These are phyloP conservation scores for Taphrina communis DNA, from an alignment of 1,139 yeast genomes.

Conservation along the genomic window DNA sequence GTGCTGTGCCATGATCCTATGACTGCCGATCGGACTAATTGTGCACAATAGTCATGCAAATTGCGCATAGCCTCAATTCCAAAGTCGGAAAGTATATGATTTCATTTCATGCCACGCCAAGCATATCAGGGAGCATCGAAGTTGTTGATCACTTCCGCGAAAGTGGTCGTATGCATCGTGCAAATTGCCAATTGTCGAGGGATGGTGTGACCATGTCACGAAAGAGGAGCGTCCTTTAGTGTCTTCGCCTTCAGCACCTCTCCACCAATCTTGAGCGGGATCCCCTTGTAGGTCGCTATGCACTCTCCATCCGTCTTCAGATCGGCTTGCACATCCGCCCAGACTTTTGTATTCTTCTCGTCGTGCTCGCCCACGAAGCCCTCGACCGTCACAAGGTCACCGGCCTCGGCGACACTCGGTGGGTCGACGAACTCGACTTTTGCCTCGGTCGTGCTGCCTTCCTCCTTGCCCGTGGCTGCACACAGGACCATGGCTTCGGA, in stretches of 20 bases:
- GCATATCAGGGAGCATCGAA: too few species aligned
- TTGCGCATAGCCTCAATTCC: too few species aligned
- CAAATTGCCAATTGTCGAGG: neutral
- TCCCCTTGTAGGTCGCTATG: constrained; percentile 31
- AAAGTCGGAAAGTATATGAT: too few species aligned
- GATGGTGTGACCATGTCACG: neutral
- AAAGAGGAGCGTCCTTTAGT: constrained; percentile 22
- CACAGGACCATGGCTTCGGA: constrained; percentile 85
- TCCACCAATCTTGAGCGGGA: constrained; percentile 29
- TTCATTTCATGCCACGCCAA: too few species aligned
- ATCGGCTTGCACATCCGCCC: constrained; percentile 33
- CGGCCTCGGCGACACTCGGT: constrained; percentile 30
- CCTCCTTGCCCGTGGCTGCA: constrained; percentile 32
- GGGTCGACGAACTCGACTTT: constrained; percentile 37
- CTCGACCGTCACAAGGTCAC: constrained; percentile 26
- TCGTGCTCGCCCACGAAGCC: constrained; percentile 34
- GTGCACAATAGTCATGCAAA: too few species aligned
- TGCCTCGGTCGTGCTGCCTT: constrained; percentile 24
- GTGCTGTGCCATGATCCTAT: too few species aligned
- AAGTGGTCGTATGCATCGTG: too few species aligned
- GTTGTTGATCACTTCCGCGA: too few species aligned
- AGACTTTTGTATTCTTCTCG: constrained; percentile 38
- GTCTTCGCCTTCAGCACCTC: constrained; percentile 24
- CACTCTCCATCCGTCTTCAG: constrained; percentile 27
- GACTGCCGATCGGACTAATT: too few species aligned